Percentiles rank a stretch among this genome's conserved stretches.
phyloP scores from a whole-genome alignment of 306 rosid genomes.

The Coriaria nepalensis region DNA sequence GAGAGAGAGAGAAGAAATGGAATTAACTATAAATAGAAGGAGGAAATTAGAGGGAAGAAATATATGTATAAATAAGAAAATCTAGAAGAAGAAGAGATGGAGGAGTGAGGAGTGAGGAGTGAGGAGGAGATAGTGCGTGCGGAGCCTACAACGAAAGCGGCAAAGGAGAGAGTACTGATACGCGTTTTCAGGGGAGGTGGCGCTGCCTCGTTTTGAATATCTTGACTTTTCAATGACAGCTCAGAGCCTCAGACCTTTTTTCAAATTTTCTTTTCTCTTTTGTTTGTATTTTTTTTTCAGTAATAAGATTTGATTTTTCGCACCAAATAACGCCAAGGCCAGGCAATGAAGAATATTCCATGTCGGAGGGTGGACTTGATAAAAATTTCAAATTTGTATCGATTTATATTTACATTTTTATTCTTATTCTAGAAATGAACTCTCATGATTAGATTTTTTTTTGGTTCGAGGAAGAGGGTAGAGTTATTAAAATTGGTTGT shows the following conservation, averaged over 20 bases:
- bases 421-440: no score
- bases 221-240: no score
- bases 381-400: no score
- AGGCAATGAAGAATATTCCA: no score
- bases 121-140: no score
- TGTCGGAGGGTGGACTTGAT: no score
- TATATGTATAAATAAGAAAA: neutral
- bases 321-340: no score
- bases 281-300: neutral
- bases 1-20: constrained; percentile 4
- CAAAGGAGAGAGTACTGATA: neutral
- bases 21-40: constrained; percentile 1
- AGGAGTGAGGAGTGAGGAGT: neutral
- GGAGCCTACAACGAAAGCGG: constrained; percentile 12
- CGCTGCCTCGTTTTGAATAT: constrained; percentile 2
- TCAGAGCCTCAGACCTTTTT: no score
- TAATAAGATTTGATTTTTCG: neutral
- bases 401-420: no score
- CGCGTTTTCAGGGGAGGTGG: constrained; percentile 18
- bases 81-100: neutral
- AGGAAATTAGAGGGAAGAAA: neutral
- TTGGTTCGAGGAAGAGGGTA: no score
- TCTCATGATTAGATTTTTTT: no score
- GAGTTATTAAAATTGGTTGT: no score
- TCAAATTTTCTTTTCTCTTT: neutral